phyloP scores from a whole-genome alignment of 257 asterid species.

The Capsicum pubescens region DNA sequence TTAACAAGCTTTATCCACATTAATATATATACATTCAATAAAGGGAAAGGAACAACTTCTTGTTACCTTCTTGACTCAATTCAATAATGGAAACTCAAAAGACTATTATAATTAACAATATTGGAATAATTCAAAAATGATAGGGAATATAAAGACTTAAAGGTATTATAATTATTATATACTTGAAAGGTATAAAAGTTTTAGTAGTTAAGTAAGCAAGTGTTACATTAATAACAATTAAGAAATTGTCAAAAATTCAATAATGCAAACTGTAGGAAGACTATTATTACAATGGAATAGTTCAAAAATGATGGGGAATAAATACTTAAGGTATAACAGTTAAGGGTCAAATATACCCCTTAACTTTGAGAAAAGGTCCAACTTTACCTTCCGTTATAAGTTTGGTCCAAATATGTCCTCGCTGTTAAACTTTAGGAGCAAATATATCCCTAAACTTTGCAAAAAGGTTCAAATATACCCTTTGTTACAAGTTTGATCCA shows the following conservation, averaged over 20 bases:
- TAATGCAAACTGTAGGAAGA: not conserved
- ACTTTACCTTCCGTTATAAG: too few species aligned
- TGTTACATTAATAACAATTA: too few species aligned
- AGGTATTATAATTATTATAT: too few species aligned
- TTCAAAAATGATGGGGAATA: not conserved
- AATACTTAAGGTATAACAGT: not conserved
- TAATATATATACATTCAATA: not conserved
- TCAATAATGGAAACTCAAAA: conserved; percentile 3
- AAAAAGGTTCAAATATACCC: too few species aligned
- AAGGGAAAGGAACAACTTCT: not conserved
- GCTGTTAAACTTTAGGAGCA: too few species aligned
- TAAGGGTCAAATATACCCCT: too few species aligned
- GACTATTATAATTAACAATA: not conserved
- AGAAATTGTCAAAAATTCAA: not conserved
- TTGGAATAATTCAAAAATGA: not conserved
- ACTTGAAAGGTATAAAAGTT: not conserved
- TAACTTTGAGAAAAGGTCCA: too few species aligned
- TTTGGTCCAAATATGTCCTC: too few species aligned
- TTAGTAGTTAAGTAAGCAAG: too few species aligned
- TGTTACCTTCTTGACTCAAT: not conserved
- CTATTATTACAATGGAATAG: not conserved
- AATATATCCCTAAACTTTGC: too few species aligned
- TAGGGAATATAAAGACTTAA: not conserved
- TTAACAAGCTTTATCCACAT: not conserved
- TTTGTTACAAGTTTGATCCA: too few species aligned